Base-by-base conservation (phyloP, 192 early-diverging fungal species). In the Mortierella antarctica region DNA sequence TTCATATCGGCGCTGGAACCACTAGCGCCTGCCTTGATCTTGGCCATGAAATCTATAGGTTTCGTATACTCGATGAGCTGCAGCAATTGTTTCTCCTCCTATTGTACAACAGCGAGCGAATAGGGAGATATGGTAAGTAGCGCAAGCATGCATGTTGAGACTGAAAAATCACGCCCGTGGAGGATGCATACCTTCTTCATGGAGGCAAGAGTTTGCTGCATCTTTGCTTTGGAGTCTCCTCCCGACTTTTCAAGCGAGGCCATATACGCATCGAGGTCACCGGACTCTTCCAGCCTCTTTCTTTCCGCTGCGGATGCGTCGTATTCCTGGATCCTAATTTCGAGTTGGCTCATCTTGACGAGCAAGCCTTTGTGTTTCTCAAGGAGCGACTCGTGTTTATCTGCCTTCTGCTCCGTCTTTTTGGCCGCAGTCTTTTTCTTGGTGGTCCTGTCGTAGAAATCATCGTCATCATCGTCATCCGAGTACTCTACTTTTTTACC, bases 201-300 rank as follows among this genome's bases (percentile, higher is more conserved):
- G 8, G 54, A 71, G 12, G 76, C 70, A 11, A 92, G 48, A 52
- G 74, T 78, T 15, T 82, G 76, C 20, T 83, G 52, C 49, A 92
- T 64, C 41, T 71, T 73, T 15, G 67, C 68, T 20, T 77, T 78
- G 1, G 85, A 83, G 8, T 86, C 81, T 14, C 63, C 63, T 46
- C 87, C 66, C 10, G 83, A 60, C 15, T 83, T 86, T 20, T 83
- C 74, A 14, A 94, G 69, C 14, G 77, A 71, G n/a, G 70, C 71
- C 90, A 94, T 93, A 48, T 90, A 94, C 1, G 79, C 83, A 62
- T 94, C 93, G 42, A 94, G 62, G 55, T 92, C 92, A 23, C 91
- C 86, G 0, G 83, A 86, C 1, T 82, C 83, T 9, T 83, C 83
- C 9, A 67, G 57, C 11, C 62, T 10, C 20, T 57, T 56, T 41